Evolutionary conservation across 1,139 yeast genomes (phyloP), one percentile per base, ranked within the genome.

Genomic region (Saccharomycopsis hybrid): DNA sequence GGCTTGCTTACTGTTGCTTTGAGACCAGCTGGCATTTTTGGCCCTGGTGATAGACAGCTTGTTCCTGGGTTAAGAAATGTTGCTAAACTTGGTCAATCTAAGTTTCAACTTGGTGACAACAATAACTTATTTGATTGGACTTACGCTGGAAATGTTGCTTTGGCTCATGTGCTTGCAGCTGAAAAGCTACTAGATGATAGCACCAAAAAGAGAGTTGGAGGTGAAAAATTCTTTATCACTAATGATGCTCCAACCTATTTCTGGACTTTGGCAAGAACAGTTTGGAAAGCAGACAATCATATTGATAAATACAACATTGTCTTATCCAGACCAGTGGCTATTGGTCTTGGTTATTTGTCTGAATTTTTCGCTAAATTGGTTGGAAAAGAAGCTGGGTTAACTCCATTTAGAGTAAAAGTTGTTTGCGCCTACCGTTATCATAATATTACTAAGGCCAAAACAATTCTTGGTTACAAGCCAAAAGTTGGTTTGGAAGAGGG

Each of bases 81-180:
- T 46, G 92, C 96, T 2, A 76, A 76, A 56, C 71, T 80, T 52
- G 96, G 95, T 13, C 97, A 92, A 65, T 85, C 92, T 36, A 85
- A 85, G 65, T 88, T 87, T 66, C 98, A 94, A 66, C 73, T 94
- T 47, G 98, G 99, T 57, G 92, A 87, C 65, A 94, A 94, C 67
- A 80, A 85, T 65, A 92, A 92, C 63, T 69, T 94, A 54, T 94
- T 92, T 62, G 99, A 94, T 64, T 89, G 96, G 85, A 89, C 97
- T 0, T 94, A 89, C 61, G 98, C 85, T n/a, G 97, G 97, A n/a
- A 94, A 94, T 65, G 97, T 94, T 27, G 98, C 98, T 0, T 95
- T 89, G 67, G 84, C 97, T 4, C 99, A 94, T 66, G 89, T 92
- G 7, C 71, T 92, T 50, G 98, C 97, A 1, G 95, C 97, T 2